Base-by-base conservation (phyloP, 352 stramenopile genomes). In the Pythium coloratum region DNA sequence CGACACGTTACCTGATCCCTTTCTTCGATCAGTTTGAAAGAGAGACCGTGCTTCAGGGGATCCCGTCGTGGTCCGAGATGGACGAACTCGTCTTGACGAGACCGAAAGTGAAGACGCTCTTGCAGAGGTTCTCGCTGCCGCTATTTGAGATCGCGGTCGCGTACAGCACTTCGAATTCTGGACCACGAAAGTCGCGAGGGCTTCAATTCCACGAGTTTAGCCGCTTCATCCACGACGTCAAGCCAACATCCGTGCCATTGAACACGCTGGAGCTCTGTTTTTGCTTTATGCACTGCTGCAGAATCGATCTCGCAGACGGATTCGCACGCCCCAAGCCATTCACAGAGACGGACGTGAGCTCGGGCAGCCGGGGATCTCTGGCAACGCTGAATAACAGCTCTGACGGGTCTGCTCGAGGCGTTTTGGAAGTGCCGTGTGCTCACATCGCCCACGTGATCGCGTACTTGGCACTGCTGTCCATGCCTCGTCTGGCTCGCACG, bases 231-330 rank as follows among this genome's bases (percentile, higher is more conserved):
- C 73, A 70, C 59, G 81, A 86, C 49, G 60, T 88, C 18, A 80
- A 82, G 42, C 78, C 80, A 5, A 78, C 67, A 30, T 76, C 71
- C 0, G 51, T 88, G 3, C 70, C 72, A 0, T 55, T 91, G 13
- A 82, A 67, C 6, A 66, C 64, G 1, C 76, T 61, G 20, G 77
- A 91, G 46, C 59, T 90, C 0, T 80, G 79, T 42, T 77, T 82
- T n/a, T 62, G 86, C 6, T 93, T 91, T 62, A 72, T 89, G 38
- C 75, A 75, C 14, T 85, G 71, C 44, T 85, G 73, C 55, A 70
- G 74, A 9, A 62, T 73, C 26, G 75, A 88, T 9, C 54, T 78
- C 30, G 36, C 4, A 0, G 1, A 62, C 0, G 38, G 16, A 2
- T 57, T 72, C 14, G 59, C 70, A 32, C n/a, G 46, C 5, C 46